Base-by-base conservation (phyloP, 2,329 filamentous ascomycete species). In the Neocatenulostroma microsporum region DNA sequence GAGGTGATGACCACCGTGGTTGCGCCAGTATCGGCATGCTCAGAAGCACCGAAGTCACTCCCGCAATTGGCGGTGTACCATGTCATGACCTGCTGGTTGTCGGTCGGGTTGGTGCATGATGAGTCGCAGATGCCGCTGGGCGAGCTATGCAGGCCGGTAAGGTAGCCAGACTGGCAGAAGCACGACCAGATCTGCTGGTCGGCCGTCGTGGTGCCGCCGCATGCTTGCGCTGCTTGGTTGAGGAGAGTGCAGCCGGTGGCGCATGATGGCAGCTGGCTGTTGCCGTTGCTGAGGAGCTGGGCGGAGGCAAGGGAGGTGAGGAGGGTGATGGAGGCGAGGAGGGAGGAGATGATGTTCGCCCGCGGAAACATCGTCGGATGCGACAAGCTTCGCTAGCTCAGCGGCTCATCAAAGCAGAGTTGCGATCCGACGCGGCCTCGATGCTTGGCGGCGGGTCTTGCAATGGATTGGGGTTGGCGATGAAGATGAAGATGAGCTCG, bases 61-160 rank as follows among this genome's bases (percentile, higher is more conserved):
- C 55, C 56, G 58, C 85, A 91, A 47, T 80, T 78, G 41, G 64
- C 68, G 23, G 70, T 71, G 57, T 80, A 91, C 85, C 85, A 93
- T 36, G 60, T 66, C 47, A 76, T 75, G 47, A 91, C 73, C 38
- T 71, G 71, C 11, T 61, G 52, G 31, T 80, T 62, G 30, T 76
- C 76, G 30, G 60, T 57, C 0, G 69, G 49, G 3, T 66, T 57
- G 19, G 52, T 47, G 6, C 61, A 63, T 10, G 68, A 61, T 52
- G 62, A 51, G 41, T 77, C 73, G 62, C 84, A 88, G 11, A 84
- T 71, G 4, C 3, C 51, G 5, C 19, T 37, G 3, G 46, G 44
- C 2, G 72, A 68, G 21, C 68, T 72, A 21, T 73, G 72, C 38
- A 86, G 77, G 7, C 69, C 59, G 3, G 69, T 63, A 3, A 91